Evolutionary conservation across 768 basidiomycete genomes (phyloP).

Genomic region (Hypholoma sublateritium): DNA sequence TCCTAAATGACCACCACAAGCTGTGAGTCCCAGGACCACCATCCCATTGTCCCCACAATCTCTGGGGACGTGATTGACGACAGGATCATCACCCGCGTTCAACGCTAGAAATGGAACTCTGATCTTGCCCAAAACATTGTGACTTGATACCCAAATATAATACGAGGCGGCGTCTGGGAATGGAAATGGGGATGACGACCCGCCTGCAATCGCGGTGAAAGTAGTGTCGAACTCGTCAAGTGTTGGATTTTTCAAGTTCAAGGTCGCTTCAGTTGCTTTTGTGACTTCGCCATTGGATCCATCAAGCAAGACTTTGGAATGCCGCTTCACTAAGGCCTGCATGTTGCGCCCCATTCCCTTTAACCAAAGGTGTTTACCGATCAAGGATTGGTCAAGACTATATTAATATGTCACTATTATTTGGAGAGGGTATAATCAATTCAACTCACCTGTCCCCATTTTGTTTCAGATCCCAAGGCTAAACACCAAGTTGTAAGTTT

Average conservation of each 20-base stretch:
- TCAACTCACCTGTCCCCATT: constrained; percentile 42
- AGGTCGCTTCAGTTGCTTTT: constrained; percentile 41
- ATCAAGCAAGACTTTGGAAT: constrained; percentile 41
- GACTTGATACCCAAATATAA: constrained; percentile 53
- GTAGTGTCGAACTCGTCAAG: constrained; percentile 58
- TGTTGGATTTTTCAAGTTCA: constrained; percentile 48
- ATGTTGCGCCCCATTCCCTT: constrained; percentile 78
- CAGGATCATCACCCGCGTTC: constrained; percentile 74
- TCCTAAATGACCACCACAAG: constrained; percentile 73
- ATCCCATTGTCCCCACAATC: constrained; percentile 49
- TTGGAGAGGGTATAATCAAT: background rate
- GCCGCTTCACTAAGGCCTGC: constrained; percentile 49
- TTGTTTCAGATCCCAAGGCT: constrained; percentile 39
- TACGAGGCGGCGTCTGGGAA: constrained; percentile 41
- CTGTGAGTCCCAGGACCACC: constrained; percentile 58
- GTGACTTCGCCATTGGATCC: constrained; percentile 50
- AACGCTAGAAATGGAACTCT: constrained; percentile 74
- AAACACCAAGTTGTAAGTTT: background rate
- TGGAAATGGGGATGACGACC: constrained; percentile 54
- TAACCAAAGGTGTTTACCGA: constrained; percentile 66
- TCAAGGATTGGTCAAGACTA: constrained; percentile 53
- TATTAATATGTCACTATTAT: background rate
- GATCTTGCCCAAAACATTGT: constrained; percentile 55
- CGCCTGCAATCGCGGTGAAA: constrained; percentile 66
- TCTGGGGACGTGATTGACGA: constrained; percentile 61